Percentiles rank a stretch among this genome's conserved stretches.
phyloP scores from a whole-genome alignment of 2,329 filamentous ascomycete species.

The Oidium heveae region DNA sequence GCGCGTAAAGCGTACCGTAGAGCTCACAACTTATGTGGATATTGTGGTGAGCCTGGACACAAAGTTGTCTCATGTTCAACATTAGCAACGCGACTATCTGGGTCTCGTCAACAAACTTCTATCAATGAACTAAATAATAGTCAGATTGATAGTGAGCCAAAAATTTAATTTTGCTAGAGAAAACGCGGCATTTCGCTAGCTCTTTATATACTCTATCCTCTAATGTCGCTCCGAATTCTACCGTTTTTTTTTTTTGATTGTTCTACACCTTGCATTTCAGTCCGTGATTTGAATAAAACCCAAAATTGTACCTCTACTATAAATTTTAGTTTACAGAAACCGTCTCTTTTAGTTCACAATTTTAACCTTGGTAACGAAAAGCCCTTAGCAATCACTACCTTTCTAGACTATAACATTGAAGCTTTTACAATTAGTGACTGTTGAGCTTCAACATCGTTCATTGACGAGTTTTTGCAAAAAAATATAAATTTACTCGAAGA shows the following conservation, averaged over 20 bases:
- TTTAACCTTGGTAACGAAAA: neutral
- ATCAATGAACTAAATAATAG: neutral
- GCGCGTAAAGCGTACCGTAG: neutral
- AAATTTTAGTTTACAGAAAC: neutral
- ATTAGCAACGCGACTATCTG: neutral
- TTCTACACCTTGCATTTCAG: neutral
- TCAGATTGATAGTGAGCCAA: neutral
- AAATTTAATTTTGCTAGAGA: neutral
- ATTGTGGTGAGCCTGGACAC: neutral
- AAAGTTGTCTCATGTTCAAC: neutral
- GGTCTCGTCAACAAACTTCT: neutral
- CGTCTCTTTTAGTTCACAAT: neutral
- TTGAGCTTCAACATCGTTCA: neutral
- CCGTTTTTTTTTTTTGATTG: neutral
- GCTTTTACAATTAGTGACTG: neutral
- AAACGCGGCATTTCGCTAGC: neutral
- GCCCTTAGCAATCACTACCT: neutral
- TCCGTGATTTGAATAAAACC: neutral
- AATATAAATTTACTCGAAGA: neutral
- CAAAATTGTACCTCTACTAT: neutral
- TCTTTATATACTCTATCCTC: neutral
- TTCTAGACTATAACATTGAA: neutral
- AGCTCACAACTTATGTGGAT: neutral
- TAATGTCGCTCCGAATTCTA: neutral
- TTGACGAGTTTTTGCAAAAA: neutral